phyloP scores from a whole-genome alignment of 2,329 filamentous ascomycete species.

The Dendrostoma leiphaemia region DNA sequence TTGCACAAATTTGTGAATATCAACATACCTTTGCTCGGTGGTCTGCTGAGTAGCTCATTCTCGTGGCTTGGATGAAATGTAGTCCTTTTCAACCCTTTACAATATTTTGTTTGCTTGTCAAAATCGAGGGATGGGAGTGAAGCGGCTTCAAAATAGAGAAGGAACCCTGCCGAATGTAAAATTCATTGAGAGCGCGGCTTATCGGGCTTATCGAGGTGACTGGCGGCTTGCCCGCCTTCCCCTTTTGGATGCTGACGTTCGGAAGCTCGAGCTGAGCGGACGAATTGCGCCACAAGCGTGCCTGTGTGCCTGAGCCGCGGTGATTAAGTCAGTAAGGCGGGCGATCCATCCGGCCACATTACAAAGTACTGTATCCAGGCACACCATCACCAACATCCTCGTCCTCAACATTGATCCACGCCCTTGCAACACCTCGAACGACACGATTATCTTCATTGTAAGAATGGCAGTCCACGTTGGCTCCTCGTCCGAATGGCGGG shows the following conservation, averaged over 20 bases:
- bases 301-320: background rate
- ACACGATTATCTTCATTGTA: background rate
- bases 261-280: too few species aligned
- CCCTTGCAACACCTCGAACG: background rate
- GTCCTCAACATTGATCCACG: background rate
- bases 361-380: background rate
- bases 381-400: background rate
- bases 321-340: too few species aligned
- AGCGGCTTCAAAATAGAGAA: background rate
- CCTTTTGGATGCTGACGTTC: background rate
- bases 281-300: background rate
- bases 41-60: conserved; percentile 5
- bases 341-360: conserved; percentile 19
- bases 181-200: background rate
- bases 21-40: conserved; percentile 20
- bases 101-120: background rate
- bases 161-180: background rate
- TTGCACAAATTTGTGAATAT: background rate
- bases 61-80: too few species aligned
- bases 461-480: conserved; percentile 56
- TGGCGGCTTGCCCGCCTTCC: conserved; percentile 1
- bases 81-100: too few species aligned
- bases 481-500: conserved; percentile 69
- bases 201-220: background rate
- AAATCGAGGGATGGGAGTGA: background rate